Base-by-base conservation (phyloP, 495 filamentous ascomycete genomes). In the Aspergillus kassunensis region DNA sequence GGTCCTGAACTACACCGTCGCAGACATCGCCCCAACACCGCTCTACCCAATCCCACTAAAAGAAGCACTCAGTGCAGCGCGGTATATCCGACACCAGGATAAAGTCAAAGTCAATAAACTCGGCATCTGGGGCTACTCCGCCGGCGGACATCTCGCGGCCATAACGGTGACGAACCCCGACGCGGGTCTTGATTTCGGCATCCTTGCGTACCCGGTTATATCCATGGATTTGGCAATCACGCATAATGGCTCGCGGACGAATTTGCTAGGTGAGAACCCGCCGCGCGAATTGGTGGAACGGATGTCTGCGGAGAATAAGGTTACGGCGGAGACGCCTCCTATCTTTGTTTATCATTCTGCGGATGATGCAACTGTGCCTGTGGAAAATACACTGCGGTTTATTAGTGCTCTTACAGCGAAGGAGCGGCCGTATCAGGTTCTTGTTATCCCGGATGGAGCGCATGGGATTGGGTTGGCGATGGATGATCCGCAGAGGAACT, bases 81-180 rank as follows among this genome's bases (percentile, higher is more conserved):
- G 12, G 5, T 21, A 33, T 19, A 45, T 45, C 15, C 43, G 43
- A 15, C 1, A 16, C 6, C 43, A 30, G 42, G 31, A 10, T 7
- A 2, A 31, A 11, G 42, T n/a, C n/a, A n/a, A n/a, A n/a, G n/a
- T 42, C n/a, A 16, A 30, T 2, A 45, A 45, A 21, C 43, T 45
- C 27, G 43, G 43, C 2, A 45, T 45, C 43, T 45, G 43, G 43
- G 43, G 43, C 1, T 45, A 45, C 43, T 45, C 43, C 16, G 43
- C 43, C 7, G 43, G 43, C 15, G 43, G 43, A 1, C 43, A 45
- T n/a, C 29, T 45, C 16, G 43, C 43, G 0, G 43, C 43, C 3
- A 21, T 45, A 0, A 45, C 43, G 7, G 15, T 45, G 27, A 45
- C 43, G 5, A 18, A 45, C 13, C 43, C 43, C 15, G n/a, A 13